Base-by-base conservation (phyloP, 169 alveolate species). In the Eimeria falciformis region DNA sequence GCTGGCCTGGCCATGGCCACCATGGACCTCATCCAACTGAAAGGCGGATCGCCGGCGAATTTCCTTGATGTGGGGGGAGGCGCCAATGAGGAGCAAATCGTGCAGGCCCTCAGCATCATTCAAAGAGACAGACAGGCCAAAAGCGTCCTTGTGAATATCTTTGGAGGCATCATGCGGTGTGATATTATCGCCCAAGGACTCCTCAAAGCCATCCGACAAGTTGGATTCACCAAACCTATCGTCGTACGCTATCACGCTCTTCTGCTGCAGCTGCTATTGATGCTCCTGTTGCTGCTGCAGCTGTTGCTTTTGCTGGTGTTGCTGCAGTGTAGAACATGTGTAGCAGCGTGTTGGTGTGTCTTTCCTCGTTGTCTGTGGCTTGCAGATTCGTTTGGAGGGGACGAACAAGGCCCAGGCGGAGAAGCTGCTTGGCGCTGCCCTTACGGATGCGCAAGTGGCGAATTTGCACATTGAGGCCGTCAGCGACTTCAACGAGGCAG, bases 1-100 rank as follows among this genome's bases (percentile, higher is more conserved):
- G 99, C 99, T 12, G 99, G 99, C 3, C 96, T 98, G n/a, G 99
- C 99, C 58, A 98, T 98, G 99, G 99, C 99, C 45, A 98, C 99
- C 50, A 96, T 98, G 98, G 99, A 96, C 91, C 6, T 94, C 33
- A 12, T 91, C 45, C 45, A 79, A 47, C 66, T 93, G 55, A 95
- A 97, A 58, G 99, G 98, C 0, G 99, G 99, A 3, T 84, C 95
- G 37, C 99, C 99, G 1, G 99, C 99, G 40, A 98, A 98, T 94
- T 98, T 98, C 96, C 93, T 98, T 68, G 99, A 98, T 89, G 99
- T 98, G 55, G 99, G 99, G n/a, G 99, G 99, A 0, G 96, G 97
- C 66, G 99, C 99, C 43, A 95, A 96, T 18, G 97, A 95, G 73
- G 97, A 95, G 50, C 97, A 97, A 96, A 96, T 98, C 83, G 93